phyloP scores from a whole-genome alignment of 2,329 filamentous ascomycete species.

The Pseudogymnoascus pannorum region DNA sequence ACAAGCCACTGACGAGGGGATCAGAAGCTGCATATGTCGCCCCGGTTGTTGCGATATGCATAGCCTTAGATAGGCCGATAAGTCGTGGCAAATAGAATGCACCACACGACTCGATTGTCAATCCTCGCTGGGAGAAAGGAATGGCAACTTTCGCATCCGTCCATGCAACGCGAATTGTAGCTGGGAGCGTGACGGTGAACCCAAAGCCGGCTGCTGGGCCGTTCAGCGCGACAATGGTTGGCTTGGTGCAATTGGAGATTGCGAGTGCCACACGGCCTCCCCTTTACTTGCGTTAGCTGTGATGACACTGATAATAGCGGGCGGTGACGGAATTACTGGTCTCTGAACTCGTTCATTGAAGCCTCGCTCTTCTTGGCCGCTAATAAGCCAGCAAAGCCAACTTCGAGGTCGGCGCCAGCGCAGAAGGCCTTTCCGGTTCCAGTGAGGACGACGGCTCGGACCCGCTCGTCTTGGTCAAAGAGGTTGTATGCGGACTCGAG shows the following conservation, averaged over 20 bases:
- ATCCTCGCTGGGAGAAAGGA: conserved; percentile 62
- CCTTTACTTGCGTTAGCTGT: conserved; percentile 30
- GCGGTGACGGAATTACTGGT: conserved; percentile 17
- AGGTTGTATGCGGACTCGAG: conserved; percentile 46
- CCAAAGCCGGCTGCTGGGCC: conserved; percentile 53
- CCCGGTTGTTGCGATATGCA: conserved; percentile 62
- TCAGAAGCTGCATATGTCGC: conserved; percentile 47
- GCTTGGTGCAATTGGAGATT: conserved; percentile 50
- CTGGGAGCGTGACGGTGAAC: conserved; percentile 54
- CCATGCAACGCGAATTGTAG: conserved; percentile 46
- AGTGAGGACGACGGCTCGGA: conserved; percentile 48
- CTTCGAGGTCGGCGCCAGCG: conserved; percentile 37
- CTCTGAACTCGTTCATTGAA: conserved; percentile 14
- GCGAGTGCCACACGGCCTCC: conserved; percentile 48
- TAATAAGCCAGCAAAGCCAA: conserved; percentile 10
- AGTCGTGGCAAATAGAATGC: conserved; percentile 66
- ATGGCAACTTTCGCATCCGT: conserved; percentile 61
- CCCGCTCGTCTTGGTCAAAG: conserved; percentile 46
- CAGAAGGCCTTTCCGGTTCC: conserved; percentile 47
- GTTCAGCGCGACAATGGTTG: conserved; percentile 51
- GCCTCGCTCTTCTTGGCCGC: conserved; percentile 10
- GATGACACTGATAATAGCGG: conserved; percentile 16
- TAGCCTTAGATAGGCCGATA: conserved; percentile 55
- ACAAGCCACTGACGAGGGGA: conserved; percentile 50
- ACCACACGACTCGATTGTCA: conserved; percentile 65